phyloP scores from a whole-genome alignment of 2,329 filamentous ascomycete genomes.

The Aschersonia sp. region DNA sequence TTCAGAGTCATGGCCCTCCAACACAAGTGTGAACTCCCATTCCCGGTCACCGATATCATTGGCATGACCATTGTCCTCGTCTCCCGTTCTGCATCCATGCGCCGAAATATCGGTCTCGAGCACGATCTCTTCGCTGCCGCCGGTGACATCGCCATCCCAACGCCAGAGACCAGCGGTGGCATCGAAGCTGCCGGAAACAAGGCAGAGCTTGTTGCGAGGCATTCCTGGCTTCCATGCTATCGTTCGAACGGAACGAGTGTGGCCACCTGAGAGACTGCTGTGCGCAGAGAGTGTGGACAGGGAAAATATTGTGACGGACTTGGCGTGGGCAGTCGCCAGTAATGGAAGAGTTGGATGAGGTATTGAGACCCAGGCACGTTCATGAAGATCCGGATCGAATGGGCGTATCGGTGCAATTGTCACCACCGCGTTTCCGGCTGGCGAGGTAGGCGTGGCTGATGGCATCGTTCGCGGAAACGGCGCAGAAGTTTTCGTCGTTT shows the following conservation, averaged over 20 bases:
- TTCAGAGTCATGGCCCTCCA: slow-evolving; percentile 92
- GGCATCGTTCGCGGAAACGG: background rate
- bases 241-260: slow-evolving; percentile 77
- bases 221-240: slow-evolving; percentile 75
- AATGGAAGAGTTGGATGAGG: slow-evolving; percentile 81
- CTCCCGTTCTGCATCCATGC: slow-evolving; percentile 1
- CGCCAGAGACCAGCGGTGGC: slow-evolving; percentile 78
- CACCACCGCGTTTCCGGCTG: background rate
- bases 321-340: slow-evolving; percentile 76
- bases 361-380: slow-evolving; percentile 72
- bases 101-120: slow-evolving; percentile 29
- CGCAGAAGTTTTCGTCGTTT: no score
- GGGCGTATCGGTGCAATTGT: slow-evolving; percentile 25
- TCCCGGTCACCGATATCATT: slow-evolving; percentile 43
- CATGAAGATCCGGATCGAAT: slow-evolving; percentile 41
- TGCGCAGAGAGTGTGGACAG: slow-evolving; percentile 67
- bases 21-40: slow-evolving; percentile 82
- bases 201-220: slow-evolving; percentile 48
- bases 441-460: slow-evolving; percentile 1
- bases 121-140: slow-evolving; percentile 12
- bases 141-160: slow-evolving; percentile 35
- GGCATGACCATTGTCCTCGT: slow-evolving; percentile 1
- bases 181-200: slow-evolving; percentile 90
- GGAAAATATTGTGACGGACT: slow-evolving; percentile 80
- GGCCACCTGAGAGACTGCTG: slow-evolving; percentile 69